Percentiles rank a stretch among this genome's conserved stretches.
Conservation (phyloP, 2,329 filamentous ascomycete genomes). For the Pezicula rhizophila region DNA sequence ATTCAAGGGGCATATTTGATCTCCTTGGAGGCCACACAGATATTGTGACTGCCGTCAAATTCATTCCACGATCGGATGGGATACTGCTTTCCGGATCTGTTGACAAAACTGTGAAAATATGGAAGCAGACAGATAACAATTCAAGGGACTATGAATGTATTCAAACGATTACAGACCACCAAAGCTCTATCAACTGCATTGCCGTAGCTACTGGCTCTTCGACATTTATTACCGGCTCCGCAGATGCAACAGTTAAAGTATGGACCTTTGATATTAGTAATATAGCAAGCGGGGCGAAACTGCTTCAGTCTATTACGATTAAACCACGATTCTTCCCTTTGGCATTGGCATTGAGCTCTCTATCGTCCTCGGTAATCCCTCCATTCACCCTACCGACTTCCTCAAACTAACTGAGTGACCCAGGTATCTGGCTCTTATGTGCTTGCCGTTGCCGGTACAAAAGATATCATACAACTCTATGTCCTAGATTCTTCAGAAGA, state of each 20-base stretch:
- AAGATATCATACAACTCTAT: constrained; percentile 74
- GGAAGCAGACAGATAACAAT: constrained; percentile 44
- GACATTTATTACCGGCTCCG: constrained; percentile 70
- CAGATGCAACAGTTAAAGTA: constrained; percentile 65
- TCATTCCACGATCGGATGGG: constrained; percentile 52
- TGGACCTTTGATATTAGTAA: constrained; percentile 56
- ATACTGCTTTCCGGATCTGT: constrained; percentile 75
- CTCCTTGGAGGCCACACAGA: constrained; percentile 73
- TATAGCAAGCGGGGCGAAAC: constrained; percentile 30
- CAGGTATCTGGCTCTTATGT: constrained; percentile 46
- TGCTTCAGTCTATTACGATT: constrained; percentile 66
- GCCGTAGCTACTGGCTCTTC: constrained; percentile 29
- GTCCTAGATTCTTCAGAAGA: constrained; percentile 41
- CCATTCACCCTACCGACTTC: no score
- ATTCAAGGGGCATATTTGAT: constrained; percentile 49
- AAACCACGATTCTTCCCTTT: constrained; percentile 78
- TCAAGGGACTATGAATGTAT: constrained; percentile 29
- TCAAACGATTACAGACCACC: constrained; percentile 60
- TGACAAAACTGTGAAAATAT: constrained; percentile 72
- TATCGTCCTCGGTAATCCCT: constrained; percentile 28
- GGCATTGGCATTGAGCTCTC: constrained; percentile 59
- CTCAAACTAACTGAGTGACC: constrained; percentile 22
- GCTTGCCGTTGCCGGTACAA: constrained; percentile 82
- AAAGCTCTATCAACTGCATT: constrained; percentile 69
- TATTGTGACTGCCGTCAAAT: constrained; percentile 76